Evolutionary conservation across 2,329 filamentous ascomycete genomes (phyloP).

Genomic region (Niveomyces coronatus): DNA sequence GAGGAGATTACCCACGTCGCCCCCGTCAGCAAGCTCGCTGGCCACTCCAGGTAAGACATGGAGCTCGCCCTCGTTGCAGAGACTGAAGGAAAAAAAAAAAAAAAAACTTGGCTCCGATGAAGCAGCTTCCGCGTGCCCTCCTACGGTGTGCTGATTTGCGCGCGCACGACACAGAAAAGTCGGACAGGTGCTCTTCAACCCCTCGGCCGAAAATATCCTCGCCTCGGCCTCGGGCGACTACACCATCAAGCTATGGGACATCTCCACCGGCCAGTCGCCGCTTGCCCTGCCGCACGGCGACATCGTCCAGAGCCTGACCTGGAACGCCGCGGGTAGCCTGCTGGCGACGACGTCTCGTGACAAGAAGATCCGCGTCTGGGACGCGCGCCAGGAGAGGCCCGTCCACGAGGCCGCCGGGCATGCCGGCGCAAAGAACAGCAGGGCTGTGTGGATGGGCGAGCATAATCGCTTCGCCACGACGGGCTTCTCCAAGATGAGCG

Average conservation of each 20-base stretch:
- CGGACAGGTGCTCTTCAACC: conserved; percentile 96
- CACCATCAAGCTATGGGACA: conserved; percentile 92
- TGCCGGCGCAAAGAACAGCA: conserved; percentile 91
- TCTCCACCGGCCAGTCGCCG: conserved; percentile 64
- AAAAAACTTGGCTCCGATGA: too few relatives aligned
- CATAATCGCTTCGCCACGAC: conserved; percentile 93
- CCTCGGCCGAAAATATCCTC: conserved; percentile 87
- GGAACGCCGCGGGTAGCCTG: conserved; percentile 81
- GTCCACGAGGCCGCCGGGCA: conserved; percentile 80
- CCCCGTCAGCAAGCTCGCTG: conserved; percentile 71
- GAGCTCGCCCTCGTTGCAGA: background rate
- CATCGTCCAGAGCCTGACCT: conserved; percentile 90
- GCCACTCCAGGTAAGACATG: conserved; percentile 63
- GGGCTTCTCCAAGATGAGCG: conserved; percentile 97
- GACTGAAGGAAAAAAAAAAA: too few relatives aligned
- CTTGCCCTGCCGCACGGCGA: conserved; percentile 77
- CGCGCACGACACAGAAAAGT: too few relatives aligned
- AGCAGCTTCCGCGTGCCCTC: too few relatives aligned
- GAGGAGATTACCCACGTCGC: conserved; percentile 76
- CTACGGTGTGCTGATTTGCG: conserved; percentile 13
- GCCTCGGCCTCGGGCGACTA: conserved; percentile 93
- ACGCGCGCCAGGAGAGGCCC: conserved; percentile 84
- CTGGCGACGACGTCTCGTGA: conserved; percentile 90
- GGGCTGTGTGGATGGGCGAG: conserved; percentile 94
- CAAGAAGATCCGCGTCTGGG: conserved; percentile 97